Evolutionary conservation across 306 rosid genomes (phyloP), one percentile per base, ranked within the genome.

Genomic region (Elaeagnus macrophylla): DNA sequence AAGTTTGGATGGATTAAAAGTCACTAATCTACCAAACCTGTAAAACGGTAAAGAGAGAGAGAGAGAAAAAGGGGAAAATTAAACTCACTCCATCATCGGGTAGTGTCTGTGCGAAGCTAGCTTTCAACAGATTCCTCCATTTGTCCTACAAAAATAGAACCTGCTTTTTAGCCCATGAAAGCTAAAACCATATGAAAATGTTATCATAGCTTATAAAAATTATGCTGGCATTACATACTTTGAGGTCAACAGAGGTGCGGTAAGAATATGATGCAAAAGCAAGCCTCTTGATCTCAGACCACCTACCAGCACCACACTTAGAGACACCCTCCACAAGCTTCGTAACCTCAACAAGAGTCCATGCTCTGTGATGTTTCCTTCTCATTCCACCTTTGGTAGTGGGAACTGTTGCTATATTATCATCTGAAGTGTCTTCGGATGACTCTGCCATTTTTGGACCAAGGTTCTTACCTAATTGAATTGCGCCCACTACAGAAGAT

Each of bases 201-300:
- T 1, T 7, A 43, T 15, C 19, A 20, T 20, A 45, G 42, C 62
- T 44, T 44, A 12, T 7, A 39, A 11, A 37, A 41, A 57, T 8
- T 42, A 20, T 46, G 38, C 12, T 11, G 54, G 53, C 47, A 59
- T 67, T 48, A 67, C 37, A 37, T 61, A 78, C 99, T 87, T 91
- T 91, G 40, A 91, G 96, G 80, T 91, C 99, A 67, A 91, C 96
- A 61, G 99, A 91, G 50, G 99, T 91, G 42, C 99, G 99, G 60
- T 87, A 77, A 12, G 96, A 76, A 66, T 75, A 75, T 1, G 99
- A 82, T 51, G 96, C 73, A 71, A 87, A 91, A 44, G 96, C 74
- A 43, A 82, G 95, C 9, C 83, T 83, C 75, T 87, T 91, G 59
- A 91, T 91, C 81, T 91, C 99, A 53, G 99, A 91, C 99, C 99